Conservation (phyloP, 2,329 filamentous ascomycete genomes). For the Blastomyces parvus region DNA sequence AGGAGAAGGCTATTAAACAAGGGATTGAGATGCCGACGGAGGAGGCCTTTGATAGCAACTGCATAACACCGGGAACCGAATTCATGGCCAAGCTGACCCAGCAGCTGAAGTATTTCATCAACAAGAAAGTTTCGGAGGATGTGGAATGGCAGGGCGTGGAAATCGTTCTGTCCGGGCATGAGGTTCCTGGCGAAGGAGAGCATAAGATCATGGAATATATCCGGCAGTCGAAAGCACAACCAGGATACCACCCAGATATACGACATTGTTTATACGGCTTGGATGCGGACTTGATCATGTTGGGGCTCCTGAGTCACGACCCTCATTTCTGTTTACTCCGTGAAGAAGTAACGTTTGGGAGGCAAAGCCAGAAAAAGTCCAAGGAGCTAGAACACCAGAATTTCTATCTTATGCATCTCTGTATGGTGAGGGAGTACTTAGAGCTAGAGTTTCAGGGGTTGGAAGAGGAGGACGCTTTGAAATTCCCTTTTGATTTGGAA, state of each 20-base stretch:
- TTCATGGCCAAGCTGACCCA: slow-evolving; percentile 96
- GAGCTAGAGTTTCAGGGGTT: slow-evolving; percentile 95
- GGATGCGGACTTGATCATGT: slow-evolving; percentile 96
- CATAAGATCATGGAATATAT: slow-evolving; percentile 99
- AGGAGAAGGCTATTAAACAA: slow-evolving; percentile 82
- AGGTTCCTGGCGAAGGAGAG: slow-evolving; percentile 95
- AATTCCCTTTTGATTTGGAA: slow-evolving; percentile 84
- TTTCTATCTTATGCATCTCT: slow-evolving; percentile 94
- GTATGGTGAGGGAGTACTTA: slow-evolving; percentile 93
- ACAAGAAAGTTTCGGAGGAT: slow-evolving; percentile 96
- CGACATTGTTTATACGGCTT: slow-evolving; percentile 95
- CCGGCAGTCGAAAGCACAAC: slow-evolving; percentile 90
- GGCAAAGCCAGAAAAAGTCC: slow-evolving; percentile 75
- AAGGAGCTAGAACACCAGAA: slow-evolving; percentile 98
- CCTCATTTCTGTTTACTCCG: slow-evolving; percentile 95
- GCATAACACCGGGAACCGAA: slow-evolving; percentile 89
- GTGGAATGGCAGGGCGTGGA: slow-evolving; percentile 96
- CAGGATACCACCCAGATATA: slow-evolving; percentile 82
- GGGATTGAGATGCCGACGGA: slow-evolving; percentile 91
- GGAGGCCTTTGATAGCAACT: slow-evolving; percentile 96
- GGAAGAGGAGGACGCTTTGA: slow-evolving; percentile 59
- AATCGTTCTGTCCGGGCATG: slow-evolving; percentile 91
- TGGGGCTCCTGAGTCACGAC: slow-evolving; percentile 92
- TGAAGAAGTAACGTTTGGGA: slow-evolving; percentile 95
- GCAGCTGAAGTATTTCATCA: slow-evolving; percentile 96